Evolutionary conservation across 202 grass and related monocot species (phyloP).

Genomic region (Bolboschoenoplectus hybrid): DNA sequence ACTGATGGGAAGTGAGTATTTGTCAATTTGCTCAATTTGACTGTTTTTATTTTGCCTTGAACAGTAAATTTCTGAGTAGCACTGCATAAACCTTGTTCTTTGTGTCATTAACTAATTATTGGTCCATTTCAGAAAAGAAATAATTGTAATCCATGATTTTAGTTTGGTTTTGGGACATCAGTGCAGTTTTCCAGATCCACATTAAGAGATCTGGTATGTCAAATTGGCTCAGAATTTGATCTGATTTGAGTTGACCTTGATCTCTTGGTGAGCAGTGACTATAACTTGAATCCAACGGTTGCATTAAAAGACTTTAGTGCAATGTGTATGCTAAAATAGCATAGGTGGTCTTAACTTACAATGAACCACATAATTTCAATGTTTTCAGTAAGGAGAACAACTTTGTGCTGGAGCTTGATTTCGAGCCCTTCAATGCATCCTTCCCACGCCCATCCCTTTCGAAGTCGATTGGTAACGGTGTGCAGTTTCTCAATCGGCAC

Average conservation of each 20-base stretch:
- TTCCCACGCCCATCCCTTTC: constrained; percentile 95
- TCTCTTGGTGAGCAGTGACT: neutral
- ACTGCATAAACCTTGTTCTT: constrained; percentile 8
- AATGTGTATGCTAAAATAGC: neutral
- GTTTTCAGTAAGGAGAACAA: constrained; percentile 59
- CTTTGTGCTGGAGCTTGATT: constrained; percentile 93
- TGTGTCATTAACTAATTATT: neutral
- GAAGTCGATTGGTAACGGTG: constrained; percentile 93
- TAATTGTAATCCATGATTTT: neutral
- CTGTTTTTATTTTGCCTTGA: constrained; percentile 29
- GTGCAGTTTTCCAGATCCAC: neutral
- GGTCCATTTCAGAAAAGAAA: neutral
- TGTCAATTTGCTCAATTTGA: neutral
- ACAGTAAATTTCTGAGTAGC: neutral
- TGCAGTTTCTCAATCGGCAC: constrained; percentile 98
- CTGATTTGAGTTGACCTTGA: neutral
- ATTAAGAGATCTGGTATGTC: neutral
- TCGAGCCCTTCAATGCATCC: constrained; percentile 98
- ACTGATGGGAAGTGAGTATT: constrained; percentile 68
- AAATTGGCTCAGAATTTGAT: neutral
- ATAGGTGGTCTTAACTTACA: neutral
- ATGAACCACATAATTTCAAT: neutral
- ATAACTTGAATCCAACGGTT: neutral
- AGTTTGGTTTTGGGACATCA: constrained; percentile 15
- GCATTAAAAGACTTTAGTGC: neutral